Conservation (phyloP, 73 alveolate genomes). For the Blepharisma stoltei region DNA sequence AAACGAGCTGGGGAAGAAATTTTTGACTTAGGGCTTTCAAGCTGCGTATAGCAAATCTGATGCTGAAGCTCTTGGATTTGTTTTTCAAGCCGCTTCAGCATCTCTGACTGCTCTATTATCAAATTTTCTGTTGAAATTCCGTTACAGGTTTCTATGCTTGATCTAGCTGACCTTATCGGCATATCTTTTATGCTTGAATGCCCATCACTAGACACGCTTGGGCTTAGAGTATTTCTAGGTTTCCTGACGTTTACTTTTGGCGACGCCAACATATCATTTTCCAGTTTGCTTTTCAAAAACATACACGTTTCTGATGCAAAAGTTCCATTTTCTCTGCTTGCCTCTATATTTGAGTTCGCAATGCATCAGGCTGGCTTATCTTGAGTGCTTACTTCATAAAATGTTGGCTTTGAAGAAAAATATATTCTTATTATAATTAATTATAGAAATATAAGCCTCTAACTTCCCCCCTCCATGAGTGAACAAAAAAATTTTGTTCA, state of each 20-base stretch:
- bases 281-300: no score
- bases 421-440: no score
- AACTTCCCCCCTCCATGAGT: no score
- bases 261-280: no score
- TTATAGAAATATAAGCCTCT: no score
- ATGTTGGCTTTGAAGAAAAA: background rate
- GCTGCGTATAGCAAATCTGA: background rate
- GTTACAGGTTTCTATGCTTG: no score
- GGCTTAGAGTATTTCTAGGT: no score
- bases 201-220: background rate
- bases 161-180: background rate
- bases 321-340: background rate
- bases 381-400: constrained; percentile 3
- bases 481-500: no score
- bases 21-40: no score
- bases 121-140: background rate
- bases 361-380: background rate
- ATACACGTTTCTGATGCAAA: no score
- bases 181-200: background rate
- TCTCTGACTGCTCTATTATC: background rate
- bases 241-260: no score
- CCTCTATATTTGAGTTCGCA: background rate
- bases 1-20: no score
- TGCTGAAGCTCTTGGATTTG: background rate
- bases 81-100: background rate